Evolutionary conservation across 345 rosid species (phyloP), one percentile per base, ranked within the genome.

Genomic region (Aquilaria malaccensis): DNA sequence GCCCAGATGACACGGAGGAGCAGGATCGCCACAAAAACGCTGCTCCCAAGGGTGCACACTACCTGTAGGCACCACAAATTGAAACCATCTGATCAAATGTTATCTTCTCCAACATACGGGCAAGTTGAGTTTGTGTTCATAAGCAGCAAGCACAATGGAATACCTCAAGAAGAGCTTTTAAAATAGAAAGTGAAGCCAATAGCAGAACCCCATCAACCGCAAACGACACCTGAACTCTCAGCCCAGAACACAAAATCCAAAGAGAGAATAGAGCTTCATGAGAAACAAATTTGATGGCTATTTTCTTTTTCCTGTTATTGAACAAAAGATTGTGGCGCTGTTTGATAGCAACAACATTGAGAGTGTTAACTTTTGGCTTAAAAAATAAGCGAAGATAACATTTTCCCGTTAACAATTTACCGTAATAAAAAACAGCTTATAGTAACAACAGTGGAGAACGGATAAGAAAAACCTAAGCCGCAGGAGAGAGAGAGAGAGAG

Each of bases 131-230:
- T 30, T 47, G 14, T 9, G 55, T 14, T 7, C 9, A 53, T 22
- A 45, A 32, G 11, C 33, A 15, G 63, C 13, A 52, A 30, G 7
- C 48, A 32, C 65, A 65, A 43, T 61, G 14, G 67, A 22, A 22
- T 79, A 85, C 96, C 94, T 85, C 83, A 56, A 85, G 91, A 71
- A 87, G 79, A 32, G 97, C 86, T 72, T 76, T 85, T 41, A 77
- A 65, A 51, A 84, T 78, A 22, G 91, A 86, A 59, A 91, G 81
- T 54, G 79, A 81, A 64, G 86, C 84, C 66, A 91, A 67, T 14
- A 88, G 63, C 70, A 91, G 80, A 56, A 84, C 68, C 67, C 96
- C 94, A 72, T 91, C 97, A 60, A 88, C 94, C 29, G 84, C 91
- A 84, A 88, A 91, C 30, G 83, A 88, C 12, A 88, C 85, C 94